phyloP scores from a whole-genome alignment of 2,329 filamentous ascomycete genomes.

The Phoma herbarum region DNA sequence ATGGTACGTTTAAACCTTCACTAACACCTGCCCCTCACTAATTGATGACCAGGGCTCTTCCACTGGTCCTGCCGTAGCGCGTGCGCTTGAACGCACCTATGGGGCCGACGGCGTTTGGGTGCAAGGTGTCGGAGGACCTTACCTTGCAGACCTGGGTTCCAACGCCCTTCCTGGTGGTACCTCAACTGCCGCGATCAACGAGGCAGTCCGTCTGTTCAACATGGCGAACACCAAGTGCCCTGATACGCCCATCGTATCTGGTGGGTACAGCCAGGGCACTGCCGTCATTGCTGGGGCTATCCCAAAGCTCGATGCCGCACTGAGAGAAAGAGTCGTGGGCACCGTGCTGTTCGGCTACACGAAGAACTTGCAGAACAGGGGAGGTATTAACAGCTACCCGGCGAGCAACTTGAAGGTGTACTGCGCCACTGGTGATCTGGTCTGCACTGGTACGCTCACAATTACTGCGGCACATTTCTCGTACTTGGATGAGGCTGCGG shows the following conservation, averaged over 20 bases:
- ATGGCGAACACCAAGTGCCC: conserved; percentile 52
- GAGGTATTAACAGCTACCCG: conserved; percentile 48
- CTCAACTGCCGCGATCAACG: conserved; percentile 42
- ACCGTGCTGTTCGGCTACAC: conserved; percentile 55
- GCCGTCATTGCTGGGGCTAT: conserved; percentile 51
- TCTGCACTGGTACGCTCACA: conserved; percentile 47
- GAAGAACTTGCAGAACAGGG: conserved; percentile 49
- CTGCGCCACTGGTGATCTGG: conserved; percentile 47
- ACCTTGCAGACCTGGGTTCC: conserved; percentile 45
- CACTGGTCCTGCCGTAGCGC: conserved; percentile 33
- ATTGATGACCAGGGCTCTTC: conserved; percentile 24
- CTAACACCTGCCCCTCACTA: background rate
- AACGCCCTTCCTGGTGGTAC: conserved; percentile 48
- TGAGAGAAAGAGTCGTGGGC: conserved; percentile 48
- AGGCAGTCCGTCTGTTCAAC: conserved; percentile 49
- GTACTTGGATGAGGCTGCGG: conserved; percentile 40
- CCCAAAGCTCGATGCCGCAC: conserved; percentile 32
- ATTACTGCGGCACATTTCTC: conserved; percentile 47
- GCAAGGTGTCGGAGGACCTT: conserved; percentile 48
- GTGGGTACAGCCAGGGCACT: conserved; percentile 55
- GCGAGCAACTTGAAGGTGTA: conserved; percentile 45
- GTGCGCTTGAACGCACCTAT: conserved; percentile 34
- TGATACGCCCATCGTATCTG: conserved; percentile 49
- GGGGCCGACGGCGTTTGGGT: conserved; percentile 38
- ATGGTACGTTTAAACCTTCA: conserved; percentile 30